Base-by-base conservation (phyloP, 129 eudicot species). In the Cynara cardunculus region DNA sequence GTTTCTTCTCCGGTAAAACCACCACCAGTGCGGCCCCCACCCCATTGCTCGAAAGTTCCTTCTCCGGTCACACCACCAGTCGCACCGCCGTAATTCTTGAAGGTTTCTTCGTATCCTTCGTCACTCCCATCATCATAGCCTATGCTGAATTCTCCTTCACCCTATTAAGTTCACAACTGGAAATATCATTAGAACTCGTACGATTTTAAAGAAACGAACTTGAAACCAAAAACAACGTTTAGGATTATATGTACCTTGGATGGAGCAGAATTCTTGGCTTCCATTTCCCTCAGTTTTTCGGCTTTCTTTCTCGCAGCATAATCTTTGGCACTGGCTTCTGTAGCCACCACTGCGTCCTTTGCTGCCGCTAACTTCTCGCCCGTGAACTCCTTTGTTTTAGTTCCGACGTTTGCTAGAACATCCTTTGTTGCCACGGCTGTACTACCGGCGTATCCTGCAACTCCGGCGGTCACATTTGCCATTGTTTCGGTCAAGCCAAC, bases 231-330 rank as follows among this genome's bases (percentile, higher is more conserved):
- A 49, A 0, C 6, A 24, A n/a, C 24, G 8, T 3, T 16, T 8
- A 28, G 2, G n/a, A 0, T 25, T n/a, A 66, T 7, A 22, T 27
- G n/a, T 84, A 87, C 91, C 90, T 83, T 77, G 0, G 87, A 59
- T 14, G 37, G 70, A 3, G 77, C 22, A 53, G 75, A 16, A 25
- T 81, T 85, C 77, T 85, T 90, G 1, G 79, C 87, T 81, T 86
- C 89, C 2, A 81, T 18, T 26, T 87, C 88, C 41, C 80, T 81
- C 74, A 79, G 84, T 1, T 92, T 90, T 24, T 94, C 97, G 0
- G 81, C 90, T 73, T 81, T 90, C 81, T 90, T 94, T 71, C 92
- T 87, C 2, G 96, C 96, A 0, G 98, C 91, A 56, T 80, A 88
- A 0, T 88, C 96, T 62, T 86, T 92, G 0, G 83, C 89, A 28